Percentiles rank a stretch among this genome's conserved stretches.
Evolutionary conservation across 805 yeast species (phyloP).

Genomic region (Kregervanrija pseudodelftensis): DNA sequence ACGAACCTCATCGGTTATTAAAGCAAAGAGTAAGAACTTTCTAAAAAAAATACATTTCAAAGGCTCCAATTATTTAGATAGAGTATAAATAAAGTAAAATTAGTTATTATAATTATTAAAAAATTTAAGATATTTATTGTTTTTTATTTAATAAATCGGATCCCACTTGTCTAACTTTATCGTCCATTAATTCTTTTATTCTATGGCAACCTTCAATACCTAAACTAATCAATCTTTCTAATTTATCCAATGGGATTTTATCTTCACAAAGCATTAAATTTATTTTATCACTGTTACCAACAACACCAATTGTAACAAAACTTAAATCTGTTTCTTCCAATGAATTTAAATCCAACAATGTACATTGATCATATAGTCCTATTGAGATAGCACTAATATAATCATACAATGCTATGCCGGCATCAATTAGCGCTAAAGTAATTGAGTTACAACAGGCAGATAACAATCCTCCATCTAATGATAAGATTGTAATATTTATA

Average conservation of each 20-base stretch:
- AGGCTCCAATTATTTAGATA: background rate
- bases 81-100: background rate
- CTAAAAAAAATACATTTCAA: conserved; percentile 19
- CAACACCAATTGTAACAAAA: conserved; percentile 70
- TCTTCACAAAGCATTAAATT: conserved; percentile 75
- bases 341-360: conserved; percentile 74
- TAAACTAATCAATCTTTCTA: conserved; percentile 69
- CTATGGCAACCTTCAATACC: conserved; percentile 86
- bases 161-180: conserved; percentile 73
- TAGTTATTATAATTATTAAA: background rate
- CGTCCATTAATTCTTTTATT: conserved; percentile 79
- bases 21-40: conserved; percentile 19
- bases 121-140: conserved; percentile 9
- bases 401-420: conserved; percentile 92
- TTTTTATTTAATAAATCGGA: conserved; percentile 30
- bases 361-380: conserved; percentile 69
- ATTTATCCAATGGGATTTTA: conserved; percentile 72
- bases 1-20: conserved; percentile 20
- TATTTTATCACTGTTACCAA: conserved; percentile 76
- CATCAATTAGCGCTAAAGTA: conserved; percentile 86
- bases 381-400: conserved; percentile 76
- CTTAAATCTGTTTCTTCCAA: conserved; percentile 83
- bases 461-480: conserved; percentile 86
- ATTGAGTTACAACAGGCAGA: conserved; percentile 78
- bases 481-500: conserved; percentile 66